A percentile compares a stretch with the other conserved stretches of the same genome.
Evolutionary conservation across 1,284 basidiomycete species (phyloP).

Genomic region (Ustilago shanxiensis): DNA sequence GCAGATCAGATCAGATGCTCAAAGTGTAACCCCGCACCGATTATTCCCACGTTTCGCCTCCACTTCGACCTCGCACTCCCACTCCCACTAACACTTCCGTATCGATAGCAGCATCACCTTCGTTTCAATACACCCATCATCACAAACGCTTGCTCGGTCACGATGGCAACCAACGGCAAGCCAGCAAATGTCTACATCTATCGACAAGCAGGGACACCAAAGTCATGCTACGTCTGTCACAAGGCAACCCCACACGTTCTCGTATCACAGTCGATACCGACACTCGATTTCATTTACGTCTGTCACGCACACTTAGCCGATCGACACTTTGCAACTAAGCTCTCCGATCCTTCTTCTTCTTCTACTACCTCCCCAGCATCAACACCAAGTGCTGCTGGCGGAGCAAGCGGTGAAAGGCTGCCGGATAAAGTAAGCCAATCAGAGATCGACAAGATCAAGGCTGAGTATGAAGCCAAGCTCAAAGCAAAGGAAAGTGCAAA

Average conservation of each 20-base stretch:
- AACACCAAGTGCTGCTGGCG: neutral
- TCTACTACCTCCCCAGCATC: neutral
- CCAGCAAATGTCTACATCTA: conserved; percentile 57
- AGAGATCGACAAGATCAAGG: conserved; percentile 59
- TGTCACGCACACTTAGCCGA: conserved; percentile 59
- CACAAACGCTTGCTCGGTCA: neutral
- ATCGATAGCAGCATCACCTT: neutral
- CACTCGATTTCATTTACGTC: conserved; percentile 60
- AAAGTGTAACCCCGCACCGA: too few relatives aligned
- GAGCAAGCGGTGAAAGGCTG: conserved; percentile 17
- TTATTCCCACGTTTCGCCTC: too few relatives aligned
- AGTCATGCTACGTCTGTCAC: conserved; percentile 57
- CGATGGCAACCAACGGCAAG: conserved; percentile 11
- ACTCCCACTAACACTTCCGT: too few relatives aligned
- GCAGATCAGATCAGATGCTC: too few relatives aligned
- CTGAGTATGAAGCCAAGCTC: conserved; percentile 48
- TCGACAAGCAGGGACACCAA: conserved; percentile 57
- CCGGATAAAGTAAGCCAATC: conserved; percentile 53
- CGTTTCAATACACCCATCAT: neutral
- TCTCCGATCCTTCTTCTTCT: conserved; percentile 27
- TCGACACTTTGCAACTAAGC: conserved; percentile 54
- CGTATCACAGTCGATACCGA: conserved; percentile 52
- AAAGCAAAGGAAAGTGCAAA: conserved; percentile 28
- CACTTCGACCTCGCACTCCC: neutral
- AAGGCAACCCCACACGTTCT: conserved; percentile 56